A percentile compares a stretch with the other conserved stretches of the same genome.
phyloP scores from a whole-genome alignment of 768 basidiomycete species.

The Kwoniella dejecticola region DNA sequence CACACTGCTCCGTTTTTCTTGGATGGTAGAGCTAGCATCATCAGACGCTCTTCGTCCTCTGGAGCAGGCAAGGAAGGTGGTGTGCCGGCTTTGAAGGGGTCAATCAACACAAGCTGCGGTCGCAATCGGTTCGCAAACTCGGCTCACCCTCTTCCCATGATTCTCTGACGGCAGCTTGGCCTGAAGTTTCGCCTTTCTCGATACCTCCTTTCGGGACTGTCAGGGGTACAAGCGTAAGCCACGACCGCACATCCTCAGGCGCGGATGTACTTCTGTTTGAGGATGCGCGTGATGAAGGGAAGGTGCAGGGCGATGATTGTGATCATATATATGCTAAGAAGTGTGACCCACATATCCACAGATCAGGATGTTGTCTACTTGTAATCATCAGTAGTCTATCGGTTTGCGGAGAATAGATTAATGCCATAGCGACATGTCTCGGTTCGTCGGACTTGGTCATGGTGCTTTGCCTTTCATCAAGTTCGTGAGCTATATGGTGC shows the following conservation, averaged over 20 bases:
- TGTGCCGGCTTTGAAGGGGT: slow-evolving; percentile 38
- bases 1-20: slow-evolving; percentile 25
- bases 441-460: slow-evolving; percentile 18
- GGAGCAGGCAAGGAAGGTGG: slow-evolving; percentile 27
- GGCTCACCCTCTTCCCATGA: slow-evolving; percentile 49
- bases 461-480: not conserved
- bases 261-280: too few species aligned
- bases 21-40: slow-evolving; percentile 28
- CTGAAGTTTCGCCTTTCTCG: slow-evolving; percentile 44
- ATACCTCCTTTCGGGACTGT: slow-evolving; percentile 51
- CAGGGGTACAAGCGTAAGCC: too few species aligned
- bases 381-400: slow-evolving; percentile 41
- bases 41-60: slow-evolving; percentile 23
- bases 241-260: too few species aligned
- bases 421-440: slow-evolving; percentile 44
- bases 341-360: slow-evolving; percentile 46
- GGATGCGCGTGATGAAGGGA: too few species aligned
- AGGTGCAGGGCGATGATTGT: too few species aligned
- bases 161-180: slow-evolving; percentile 47
- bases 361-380: slow-evolving; percentile 37
- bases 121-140: not conserved
- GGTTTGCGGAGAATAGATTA: slow-evolving; percentile 28
- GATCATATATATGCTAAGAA: not conserved
- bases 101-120: not conserved
- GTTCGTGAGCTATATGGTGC: not conserved